Percentiles rank a stretch among this genome's conserved stretches.
phyloP scores from a whole-genome alignment of 1,139 yeast genomes.

The Pichia sp. region DNA sequence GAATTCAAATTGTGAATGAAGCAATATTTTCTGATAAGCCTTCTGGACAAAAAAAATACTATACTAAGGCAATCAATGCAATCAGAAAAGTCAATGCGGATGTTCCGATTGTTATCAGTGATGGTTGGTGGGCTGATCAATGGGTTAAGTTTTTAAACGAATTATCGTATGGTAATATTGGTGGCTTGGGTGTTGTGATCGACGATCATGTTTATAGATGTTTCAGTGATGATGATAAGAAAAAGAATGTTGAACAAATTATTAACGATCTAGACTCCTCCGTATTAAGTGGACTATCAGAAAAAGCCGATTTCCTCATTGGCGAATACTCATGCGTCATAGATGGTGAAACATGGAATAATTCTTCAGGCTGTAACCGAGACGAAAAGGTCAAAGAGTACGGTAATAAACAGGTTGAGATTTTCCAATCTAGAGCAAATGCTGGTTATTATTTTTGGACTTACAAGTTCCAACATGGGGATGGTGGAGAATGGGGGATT shows the following conservation, averaged over 20 bases:
- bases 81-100: conserved; percentile 50
- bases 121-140: conserved; percentile 87
- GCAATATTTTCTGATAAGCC: conserved; percentile 56
- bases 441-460: conserved; percentile 90
- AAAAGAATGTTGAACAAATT: conserved; percentile 57
- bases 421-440: conserved; percentile 46
- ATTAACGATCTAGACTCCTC: conserved; percentile 50
- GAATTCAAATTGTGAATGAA: conserved; percentile 82
- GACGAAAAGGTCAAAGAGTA: conserved; percentile 38
- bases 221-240: conserved; percentile 68
- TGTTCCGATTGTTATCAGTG: conserved; percentile 76
- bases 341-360: conserved; percentile 69
- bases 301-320: conserved; percentile 64
- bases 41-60: conserved; percentile 51
- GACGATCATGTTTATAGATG: conserved; percentile 88
- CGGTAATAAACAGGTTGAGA: conserved; percentile 39
- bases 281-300: conserved; percentile 44
- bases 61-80: conserved; percentile 56
- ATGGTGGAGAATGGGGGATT: conserved; percentile 96
- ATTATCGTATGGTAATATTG: conserved; percentile 33
- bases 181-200: conserved; percentile 55
- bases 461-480: conserved; percentile 75
- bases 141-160: conserved; percentile 65
- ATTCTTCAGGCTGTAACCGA: conserved; percentile 38
- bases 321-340: conserved; percentile 92